Evolutionary conservation across 163 green algal genomes (phyloP).

Genomic region (Trebouxia gelatinosa): DNA sequence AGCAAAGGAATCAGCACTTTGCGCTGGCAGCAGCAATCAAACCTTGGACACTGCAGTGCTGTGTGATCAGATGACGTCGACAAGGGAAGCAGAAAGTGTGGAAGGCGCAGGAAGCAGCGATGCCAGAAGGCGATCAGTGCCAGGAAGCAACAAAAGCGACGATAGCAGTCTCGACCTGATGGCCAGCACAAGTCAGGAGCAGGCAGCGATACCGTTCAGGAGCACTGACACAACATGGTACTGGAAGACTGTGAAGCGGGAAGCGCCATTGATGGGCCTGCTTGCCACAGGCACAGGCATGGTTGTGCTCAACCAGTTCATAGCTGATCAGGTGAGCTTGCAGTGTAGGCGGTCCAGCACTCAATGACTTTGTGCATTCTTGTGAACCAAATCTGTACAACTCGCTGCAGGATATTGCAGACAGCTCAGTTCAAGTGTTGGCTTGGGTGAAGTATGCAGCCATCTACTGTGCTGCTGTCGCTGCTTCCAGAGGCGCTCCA

Average conservation of each 20-base stretch:
- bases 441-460: conserved; percentile 40
- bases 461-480: conserved; percentile 34
- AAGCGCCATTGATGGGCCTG: conserved; percentile 5
- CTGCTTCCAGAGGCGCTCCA: conserved; percentile 1
- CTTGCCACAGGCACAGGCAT: conserved; percentile 22
- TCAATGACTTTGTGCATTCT: neutral
- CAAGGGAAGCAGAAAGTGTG: too few relatives aligned
- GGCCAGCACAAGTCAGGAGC: too few relatives aligned
- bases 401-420: conserved; percentile 23
- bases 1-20: too few relatives aligned
- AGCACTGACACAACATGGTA: too few relatives aligned
- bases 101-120: too few relatives aligned
- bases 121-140: too few relatives aligned
- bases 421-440: conserved; percentile 39
- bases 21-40: too few relatives aligned
- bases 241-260: neutral
- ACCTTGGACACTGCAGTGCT: too few relatives aligned
- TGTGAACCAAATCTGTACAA: neutral
- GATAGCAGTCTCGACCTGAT: too few relatives aligned
- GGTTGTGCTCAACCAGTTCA: conserved; percentile 14
- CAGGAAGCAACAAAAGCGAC: too few relatives aligned
- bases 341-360: neutral
- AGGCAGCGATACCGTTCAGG: too few relatives aligned
- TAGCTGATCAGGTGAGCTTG: conserved; percentile 24
- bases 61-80: too few relatives aligned